Conservation (phyloP, 352 stramenopile genomes). For the Pythium dissimile region DNA sequence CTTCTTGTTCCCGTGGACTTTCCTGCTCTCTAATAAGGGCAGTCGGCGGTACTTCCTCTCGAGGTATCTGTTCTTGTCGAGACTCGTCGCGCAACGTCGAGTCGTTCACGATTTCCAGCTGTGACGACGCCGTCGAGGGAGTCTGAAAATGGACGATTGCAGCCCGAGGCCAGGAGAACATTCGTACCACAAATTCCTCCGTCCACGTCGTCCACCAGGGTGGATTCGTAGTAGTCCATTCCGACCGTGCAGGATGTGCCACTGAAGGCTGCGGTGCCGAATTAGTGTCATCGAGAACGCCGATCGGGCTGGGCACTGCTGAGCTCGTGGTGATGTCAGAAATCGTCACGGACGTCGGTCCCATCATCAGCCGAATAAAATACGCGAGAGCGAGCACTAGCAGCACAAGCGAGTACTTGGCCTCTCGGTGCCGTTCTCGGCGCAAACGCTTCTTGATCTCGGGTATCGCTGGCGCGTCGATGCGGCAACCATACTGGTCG, state of each 20-base stretch:
- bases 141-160: background rate
- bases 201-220: conserved; percentile 17
- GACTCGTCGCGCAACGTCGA: background rate
- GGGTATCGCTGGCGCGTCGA: conserved; percentile 32
- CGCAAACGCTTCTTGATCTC: conserved; percentile 27
- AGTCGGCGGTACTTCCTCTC: no score
- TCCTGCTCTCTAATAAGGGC: no score
- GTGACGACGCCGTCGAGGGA: background rate
- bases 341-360: background rate
- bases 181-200: conserved; percentile 7
- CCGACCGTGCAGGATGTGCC: background rate
- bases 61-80: no score
- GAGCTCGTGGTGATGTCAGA: no score
- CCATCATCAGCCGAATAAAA: conserved; percentile 25
- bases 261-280: no score
- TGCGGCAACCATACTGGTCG: conserved; percentile 33
- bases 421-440: conserved; percentile 20
- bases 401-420: conserved; percentile 31
- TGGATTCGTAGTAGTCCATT: background rate
- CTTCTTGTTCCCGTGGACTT: no score
- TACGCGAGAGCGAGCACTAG: conserved; percentile 27
- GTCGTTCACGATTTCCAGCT: no score
- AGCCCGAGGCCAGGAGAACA: conserved; percentile 1
- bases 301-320: no score
- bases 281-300: no score